Evolutionary conservation across 73 alveolate species (phyloP), one percentile per base, ranked within the genome.

Genomic region (Paramecium primaurelia): DNA sequence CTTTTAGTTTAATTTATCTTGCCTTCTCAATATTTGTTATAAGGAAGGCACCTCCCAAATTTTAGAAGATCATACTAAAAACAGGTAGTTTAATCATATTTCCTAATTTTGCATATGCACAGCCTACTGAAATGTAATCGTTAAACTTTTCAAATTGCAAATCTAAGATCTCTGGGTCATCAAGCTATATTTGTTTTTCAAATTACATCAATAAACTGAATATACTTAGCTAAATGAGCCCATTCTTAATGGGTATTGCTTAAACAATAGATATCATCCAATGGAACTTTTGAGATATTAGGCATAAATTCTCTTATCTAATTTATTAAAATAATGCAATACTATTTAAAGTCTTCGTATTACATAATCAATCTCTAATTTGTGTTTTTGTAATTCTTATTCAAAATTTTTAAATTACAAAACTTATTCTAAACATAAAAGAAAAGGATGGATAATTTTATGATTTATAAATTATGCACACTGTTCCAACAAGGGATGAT

Each of bases 51-150:
- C 91, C 91, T 12, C 91, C 91, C 44, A 80, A 42, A 80, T 80
- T 80, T 36, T 80, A 49, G 8, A 80, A 32, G 9, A 80, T 22
- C 51, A 42, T 28, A 11, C 91, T 44, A 10, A 45, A 25, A 20
- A 80, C 26, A 18, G 73, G 44, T 6, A 45, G n/a, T 9, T 42
- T 42, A 36, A 32, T 14, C 58, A 32, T 49, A 47, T 80, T 44
- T 26, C 91, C 91, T 47, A 80, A 80, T 47, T 49, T 80, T 45
- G 91, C 71, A 47, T 80, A 80, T 18, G 91, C 91, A 80, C 91
- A 80, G n/a, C 91, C 91, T 4, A 80, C 58, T 44, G 91, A 80
- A 10, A 80, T 45, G 58, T 45, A 42, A 25, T 80, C 91, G 30
- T 80, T 47, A 80, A 80, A 80, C 14, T 80, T 26, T 18, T 59